Evolutionary conservation across 129 eudicot species (phyloP).

Genomic region (Lactuca saligna): DNA sequence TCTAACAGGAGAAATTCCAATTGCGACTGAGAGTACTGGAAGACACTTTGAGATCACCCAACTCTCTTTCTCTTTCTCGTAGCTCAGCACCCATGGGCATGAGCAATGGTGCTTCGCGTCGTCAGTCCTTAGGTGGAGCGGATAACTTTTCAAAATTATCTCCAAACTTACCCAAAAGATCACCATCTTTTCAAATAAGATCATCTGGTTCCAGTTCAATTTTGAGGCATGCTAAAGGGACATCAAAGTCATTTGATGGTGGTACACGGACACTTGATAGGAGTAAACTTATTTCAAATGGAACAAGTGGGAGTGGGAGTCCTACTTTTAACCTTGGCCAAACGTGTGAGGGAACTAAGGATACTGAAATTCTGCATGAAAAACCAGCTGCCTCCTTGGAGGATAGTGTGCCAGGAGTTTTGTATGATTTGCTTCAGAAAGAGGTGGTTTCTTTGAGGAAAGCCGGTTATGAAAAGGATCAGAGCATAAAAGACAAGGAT

Average conservation of each 20-base stretch:
- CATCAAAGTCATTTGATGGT: slow-evolving; percentile 92
- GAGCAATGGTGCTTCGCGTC: slow-evolving; percentile 63
- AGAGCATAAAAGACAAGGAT: slow-evolving; percentile 94
- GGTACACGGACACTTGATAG: slow-evolving; percentile 87
- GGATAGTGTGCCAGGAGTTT: slow-evolving; percentile 75
- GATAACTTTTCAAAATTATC: slow-evolving; percentile 73
- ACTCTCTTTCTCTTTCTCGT: slow-evolving; percentile 31
- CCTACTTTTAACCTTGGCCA: slow-evolving; percentile 61
- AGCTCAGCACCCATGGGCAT: slow-evolving; percentile 43
- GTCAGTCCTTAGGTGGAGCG: slow-evolving; percentile 88
- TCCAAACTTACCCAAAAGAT: slow-evolving; percentile 78
- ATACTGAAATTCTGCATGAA: slow-evolving; percentile 55
- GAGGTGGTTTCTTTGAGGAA: slow-evolving; percentile 87
- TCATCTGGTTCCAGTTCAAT: slow-evolving; percentile 68
- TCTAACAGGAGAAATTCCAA: slow-evolving; percentile 68
- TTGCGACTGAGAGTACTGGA: slow-evolving; percentile 85
- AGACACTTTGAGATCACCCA: slow-evolving; percentile 79
- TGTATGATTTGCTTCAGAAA: slow-evolving; percentile 86
- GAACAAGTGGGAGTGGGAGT: slow-evolving; percentile 39
- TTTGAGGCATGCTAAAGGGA: slow-evolving; percentile 82
- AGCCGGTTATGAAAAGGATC: slow-evolving; percentile 91
- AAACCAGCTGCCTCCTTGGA: slow-evolving; percentile 58
- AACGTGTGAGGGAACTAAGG: slow-evolving; percentile 65
- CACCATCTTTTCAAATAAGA: slow-evolving; percentile 77
- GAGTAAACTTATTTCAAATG: slow-evolving; percentile 55